Evolutionary conservation across 169 alveolate genomes (phyloP).

Genomic region (Plasmodium falciparum): DNA sequence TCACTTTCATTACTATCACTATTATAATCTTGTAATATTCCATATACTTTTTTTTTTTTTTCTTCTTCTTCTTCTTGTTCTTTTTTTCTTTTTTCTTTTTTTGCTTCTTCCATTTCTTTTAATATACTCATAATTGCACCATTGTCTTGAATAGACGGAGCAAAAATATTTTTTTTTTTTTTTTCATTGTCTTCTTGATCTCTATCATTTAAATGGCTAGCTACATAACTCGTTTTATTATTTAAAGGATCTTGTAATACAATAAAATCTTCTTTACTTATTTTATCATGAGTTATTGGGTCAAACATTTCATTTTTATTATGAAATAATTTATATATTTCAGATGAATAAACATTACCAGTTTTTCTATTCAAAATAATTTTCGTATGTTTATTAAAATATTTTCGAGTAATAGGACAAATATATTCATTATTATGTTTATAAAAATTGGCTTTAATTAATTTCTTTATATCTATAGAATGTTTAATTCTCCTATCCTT

Average conservation of each 20-base stretch:
- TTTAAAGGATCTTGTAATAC: constrained; percentile 82
- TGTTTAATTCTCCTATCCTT: constrained; percentile 19
- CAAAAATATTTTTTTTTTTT: constrained; percentile 17
- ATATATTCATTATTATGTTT: constrained; percentile 88
- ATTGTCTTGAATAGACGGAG: constrained; percentile 53
- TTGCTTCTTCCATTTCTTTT: constrained; percentile 49
- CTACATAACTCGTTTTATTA: background rate
- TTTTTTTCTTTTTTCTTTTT: constrained; percentile 28
- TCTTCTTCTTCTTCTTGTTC: background rate
- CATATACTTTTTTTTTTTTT: background rate
- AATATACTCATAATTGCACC: constrained; percentile 64
- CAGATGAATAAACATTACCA: constrained; percentile 92
- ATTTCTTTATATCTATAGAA: constrained; percentile 83
- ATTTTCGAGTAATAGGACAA: constrained; percentile 94
- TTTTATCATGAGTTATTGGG: constrained; percentile 74
- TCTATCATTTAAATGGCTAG: constrained; percentile 5
- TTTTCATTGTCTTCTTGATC: constrained; percentile 31
- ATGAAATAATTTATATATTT: constrained; percentile 70
- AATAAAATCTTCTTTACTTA: constrained; percentile 79
- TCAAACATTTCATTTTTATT: constrained; percentile 75
- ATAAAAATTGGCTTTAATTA: constrained; percentile 91
- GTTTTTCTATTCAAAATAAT: constrained; percentile 91
- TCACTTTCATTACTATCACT: background rate
- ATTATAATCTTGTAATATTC: background rate
- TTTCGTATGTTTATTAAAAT: constrained; percentile 90